These are phyloP conservation scores for Cryptococcus floricola DNA, from an alignment of 1,284 basidiomycete species.

Conservation along the genomic window DNA sequence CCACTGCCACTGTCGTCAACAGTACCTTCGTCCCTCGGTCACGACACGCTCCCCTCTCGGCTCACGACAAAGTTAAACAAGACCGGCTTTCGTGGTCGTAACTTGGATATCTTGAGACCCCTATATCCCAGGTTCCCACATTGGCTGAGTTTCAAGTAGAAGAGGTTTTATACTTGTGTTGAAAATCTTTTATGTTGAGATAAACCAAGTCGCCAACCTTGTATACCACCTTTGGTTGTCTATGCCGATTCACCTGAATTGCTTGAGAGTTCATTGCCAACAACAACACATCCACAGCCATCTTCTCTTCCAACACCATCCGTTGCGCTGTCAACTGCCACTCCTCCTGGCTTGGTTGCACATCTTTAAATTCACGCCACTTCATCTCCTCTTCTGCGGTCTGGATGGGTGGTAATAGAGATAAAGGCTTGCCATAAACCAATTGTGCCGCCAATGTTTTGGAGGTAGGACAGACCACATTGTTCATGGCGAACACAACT, in stretches of 20 bases:
- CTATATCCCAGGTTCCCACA: too few species aligned
- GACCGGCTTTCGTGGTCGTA: too few species aligned
- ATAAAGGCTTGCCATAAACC: not conserved
- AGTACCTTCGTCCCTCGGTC: too few species aligned
- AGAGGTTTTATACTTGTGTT: too few species aligned
- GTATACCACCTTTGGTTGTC: not conserved
- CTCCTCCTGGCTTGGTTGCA: not conserved
- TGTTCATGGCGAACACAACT: not conserved
- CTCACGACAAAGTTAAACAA: too few species aligned
- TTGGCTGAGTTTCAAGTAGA: too few species aligned
- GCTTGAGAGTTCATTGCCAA: not conserved
- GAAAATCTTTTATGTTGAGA: too few species aligned
- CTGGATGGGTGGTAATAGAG: not conserved
- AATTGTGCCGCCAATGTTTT: not conserved
- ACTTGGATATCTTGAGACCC: too few species aligned
- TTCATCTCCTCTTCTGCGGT: too few species aligned
- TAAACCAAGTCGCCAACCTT: not conserved
- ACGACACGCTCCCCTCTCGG: too few species aligned
- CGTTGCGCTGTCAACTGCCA: not conserved
- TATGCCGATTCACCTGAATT: not conserved
- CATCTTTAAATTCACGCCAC: too few species aligned
- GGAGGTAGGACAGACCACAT: not conserved
- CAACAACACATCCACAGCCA: not conserved
- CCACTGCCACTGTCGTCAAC: too few species aligned
- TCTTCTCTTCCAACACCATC: not conserved